Percentiles rank a stretch among this genome's conserved stretches.
Evolutionary conservation across 1,284 basidiomycete genomes (phyloP).

Genomic region (Ceraceosorus bombacis): DNA sequence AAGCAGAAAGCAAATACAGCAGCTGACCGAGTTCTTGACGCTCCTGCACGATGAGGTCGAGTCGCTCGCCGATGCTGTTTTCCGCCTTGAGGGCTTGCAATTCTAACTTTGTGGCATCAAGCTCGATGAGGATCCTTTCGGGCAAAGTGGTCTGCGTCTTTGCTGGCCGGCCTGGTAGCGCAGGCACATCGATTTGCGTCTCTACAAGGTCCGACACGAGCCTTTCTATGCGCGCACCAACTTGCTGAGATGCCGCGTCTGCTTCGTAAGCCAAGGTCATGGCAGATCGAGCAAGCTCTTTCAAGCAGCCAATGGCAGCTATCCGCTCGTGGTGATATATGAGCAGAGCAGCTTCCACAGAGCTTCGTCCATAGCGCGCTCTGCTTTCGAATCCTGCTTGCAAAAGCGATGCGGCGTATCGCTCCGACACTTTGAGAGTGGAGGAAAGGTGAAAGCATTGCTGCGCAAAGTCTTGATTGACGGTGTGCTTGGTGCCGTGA

Average conservation of each 20-base stretch:
- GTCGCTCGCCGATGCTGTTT: constrained; percentile 11
- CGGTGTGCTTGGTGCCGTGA: constrained; percentile 28
- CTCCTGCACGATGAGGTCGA: constrained; percentile 36
- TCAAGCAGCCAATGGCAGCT: constrained; percentile 37
- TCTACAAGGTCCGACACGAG: constrained; percentile 32
- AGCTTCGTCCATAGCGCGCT: constrained; percentile 37
- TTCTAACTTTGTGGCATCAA: constrained; percentile 21
- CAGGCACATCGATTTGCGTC: constrained; percentile 14
- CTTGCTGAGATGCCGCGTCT: constrained; percentile 25
- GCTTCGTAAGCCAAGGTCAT: constrained; percentile 37
- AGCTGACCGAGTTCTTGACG: constrained; percentile 38
- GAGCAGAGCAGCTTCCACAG: constrained; percentile 41
- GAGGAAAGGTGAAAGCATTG: constrained; percentile 38
- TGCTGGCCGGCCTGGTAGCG: not conserved
- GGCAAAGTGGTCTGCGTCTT: constrained; percentile 12
- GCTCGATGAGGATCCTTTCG: constrained; percentile 26
- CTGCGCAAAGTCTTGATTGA: constrained; percentile 44
- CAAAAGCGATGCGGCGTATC: constrained; percentile 43
- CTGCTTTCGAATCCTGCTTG: constrained; percentile 38
- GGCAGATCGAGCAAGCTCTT: constrained; percentile 34
- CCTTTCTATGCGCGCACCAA: constrained; percentile 37
- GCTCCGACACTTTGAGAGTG: constrained; percentile 38
- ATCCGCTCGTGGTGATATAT: constrained; percentile 42
- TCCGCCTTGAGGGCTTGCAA: not conserved
- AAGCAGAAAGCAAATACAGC: constrained; percentile 40